phyloP scores from a whole-genome alignment of 495 filamentous ascomycete genomes.

The Neurospora cerealis region DNA sequence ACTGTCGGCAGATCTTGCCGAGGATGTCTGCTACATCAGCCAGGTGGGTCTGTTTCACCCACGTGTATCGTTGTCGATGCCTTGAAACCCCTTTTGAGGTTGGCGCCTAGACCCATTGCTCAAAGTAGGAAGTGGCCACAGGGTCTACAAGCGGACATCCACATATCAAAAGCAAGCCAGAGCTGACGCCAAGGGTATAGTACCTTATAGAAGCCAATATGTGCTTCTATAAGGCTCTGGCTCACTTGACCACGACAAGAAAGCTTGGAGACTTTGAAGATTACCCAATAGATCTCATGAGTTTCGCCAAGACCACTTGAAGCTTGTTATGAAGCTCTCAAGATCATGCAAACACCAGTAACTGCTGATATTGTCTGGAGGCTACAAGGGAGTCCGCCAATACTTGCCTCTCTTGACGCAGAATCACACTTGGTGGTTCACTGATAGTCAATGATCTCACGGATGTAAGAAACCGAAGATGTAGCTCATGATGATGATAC shows the following conservation, averaged over 20 bases:
- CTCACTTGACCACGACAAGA: not conserved
- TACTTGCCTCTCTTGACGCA: not conserved
- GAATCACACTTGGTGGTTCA: not conserved
- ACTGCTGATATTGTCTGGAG: not conserved
- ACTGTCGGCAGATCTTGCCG: not conserved
- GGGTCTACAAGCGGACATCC: not conserved
- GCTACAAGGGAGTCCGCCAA: not conserved
- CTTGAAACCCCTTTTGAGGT: not conserved
- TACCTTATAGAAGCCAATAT: not conserved
- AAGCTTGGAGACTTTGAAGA: not conserved
- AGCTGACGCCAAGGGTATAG: not conserved
- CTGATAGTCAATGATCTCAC: not conserved
- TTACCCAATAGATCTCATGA: not conserved
- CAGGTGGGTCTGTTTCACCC: conserved; percentile 13
- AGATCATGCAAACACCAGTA: not conserved
- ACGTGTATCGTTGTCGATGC: not conserved
- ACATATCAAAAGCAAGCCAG: not conserved
- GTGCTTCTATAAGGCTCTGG: not conserved
- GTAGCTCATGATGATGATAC: not conserved
- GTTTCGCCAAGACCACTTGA: not conserved
- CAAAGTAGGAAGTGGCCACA: not conserved
- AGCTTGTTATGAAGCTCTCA: not conserved
- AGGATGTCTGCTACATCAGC: not conserved
- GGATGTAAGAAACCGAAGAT: not conserved
- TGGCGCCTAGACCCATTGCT: not conserved